Evolutionary conservation across 2,329 filamentous ascomycete genomes (phyloP).

Genomic region (Colletotrichum chrysophilum): DNA sequence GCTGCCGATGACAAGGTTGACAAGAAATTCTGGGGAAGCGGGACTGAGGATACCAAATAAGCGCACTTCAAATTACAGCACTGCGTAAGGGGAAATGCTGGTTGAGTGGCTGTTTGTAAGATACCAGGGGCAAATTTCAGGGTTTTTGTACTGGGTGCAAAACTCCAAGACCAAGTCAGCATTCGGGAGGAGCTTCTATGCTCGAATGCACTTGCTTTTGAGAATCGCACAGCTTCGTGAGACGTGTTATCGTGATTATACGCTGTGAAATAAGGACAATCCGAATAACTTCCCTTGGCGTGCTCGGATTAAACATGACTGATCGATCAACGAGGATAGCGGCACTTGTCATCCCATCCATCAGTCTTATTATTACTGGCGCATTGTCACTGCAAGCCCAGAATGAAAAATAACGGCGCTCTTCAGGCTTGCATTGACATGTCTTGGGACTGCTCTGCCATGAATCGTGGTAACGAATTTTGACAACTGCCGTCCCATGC

Average conservation of each 20-base stretch:
- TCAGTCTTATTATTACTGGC: neutral
- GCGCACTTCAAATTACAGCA: too few relatives aligned
- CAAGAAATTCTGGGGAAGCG: conserved; percentile 55
- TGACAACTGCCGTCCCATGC: neutral
- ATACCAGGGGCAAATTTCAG: neutral
- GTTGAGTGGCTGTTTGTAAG: neutral
- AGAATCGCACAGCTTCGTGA: neutral
- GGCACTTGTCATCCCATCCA: fast-evolving
- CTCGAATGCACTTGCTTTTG: neutral
- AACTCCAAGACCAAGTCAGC: neutral
- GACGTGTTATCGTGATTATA: neutral
- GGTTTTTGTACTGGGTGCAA: neutral
- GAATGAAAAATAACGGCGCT: too few relatives aligned
- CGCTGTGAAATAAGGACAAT: too few relatives aligned
- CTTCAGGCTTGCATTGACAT: neutral
- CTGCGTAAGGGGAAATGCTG: neutral
- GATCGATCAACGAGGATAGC: neutral
- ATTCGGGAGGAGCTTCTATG: neutral
- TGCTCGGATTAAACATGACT: neutral
- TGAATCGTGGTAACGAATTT: neutral
- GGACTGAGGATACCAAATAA: neutral
- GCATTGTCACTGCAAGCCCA: too few relatives aligned
- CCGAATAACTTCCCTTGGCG: neutral
- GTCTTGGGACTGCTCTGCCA: neutral
- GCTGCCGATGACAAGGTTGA: conserved; percentile 57